These are phyloP conservation scores for Nakazawaea pomicola DNA, from an alignment of 805 yeast genomes.

Conservation along the genomic window DNA sequence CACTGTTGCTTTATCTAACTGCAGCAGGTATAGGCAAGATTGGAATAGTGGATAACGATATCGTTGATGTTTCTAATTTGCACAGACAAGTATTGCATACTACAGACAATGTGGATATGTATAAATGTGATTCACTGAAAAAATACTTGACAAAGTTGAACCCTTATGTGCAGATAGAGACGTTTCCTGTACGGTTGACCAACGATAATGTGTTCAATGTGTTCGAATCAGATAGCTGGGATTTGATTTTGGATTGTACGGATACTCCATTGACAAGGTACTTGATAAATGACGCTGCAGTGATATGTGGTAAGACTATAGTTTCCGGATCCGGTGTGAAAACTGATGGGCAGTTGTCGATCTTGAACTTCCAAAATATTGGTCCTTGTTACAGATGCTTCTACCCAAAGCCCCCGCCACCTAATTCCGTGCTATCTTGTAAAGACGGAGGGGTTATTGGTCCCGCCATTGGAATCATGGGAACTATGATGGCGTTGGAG, in stretches of 20 bases:
- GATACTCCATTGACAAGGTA: conserved; percentile 89
- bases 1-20: conserved; percentile 76
- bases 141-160: conserved; percentile 49
- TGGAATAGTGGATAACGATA: conserved; percentile 86
- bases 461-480: conserved; percentile 92
- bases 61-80: conserved; percentile 77
- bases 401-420: conserved; percentile 86
- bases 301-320: conserved; percentile 59
- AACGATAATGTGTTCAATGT: conserved; percentile 59
- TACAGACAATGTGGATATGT: conserved; percentile 57
- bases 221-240: conserved; percentile 48
- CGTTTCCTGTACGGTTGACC: conserved; percentile 48
- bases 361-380: conserved; percentile 55
- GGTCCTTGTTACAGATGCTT: conserved; percentile 97
- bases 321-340: conserved; percentile 91
- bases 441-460: conserved; percentile 94
- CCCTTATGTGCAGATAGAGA: conserved; percentile 54
- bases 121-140: conserved; percentile 79
- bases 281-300: conserved; percentile 80
- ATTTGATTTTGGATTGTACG: conserved; percentile 85
- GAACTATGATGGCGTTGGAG: conserved; percentile 85
- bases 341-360: conserved; percentile 84
- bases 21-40: conserved; percentile 86
- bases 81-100: conserved; percentile 88
- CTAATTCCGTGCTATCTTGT: conserved; percentile 77